These are phyloP conservation scores for Benincasa hispida DNA, from an alignment of 306 rosid species.

Conservation along the genomic window DNA sequence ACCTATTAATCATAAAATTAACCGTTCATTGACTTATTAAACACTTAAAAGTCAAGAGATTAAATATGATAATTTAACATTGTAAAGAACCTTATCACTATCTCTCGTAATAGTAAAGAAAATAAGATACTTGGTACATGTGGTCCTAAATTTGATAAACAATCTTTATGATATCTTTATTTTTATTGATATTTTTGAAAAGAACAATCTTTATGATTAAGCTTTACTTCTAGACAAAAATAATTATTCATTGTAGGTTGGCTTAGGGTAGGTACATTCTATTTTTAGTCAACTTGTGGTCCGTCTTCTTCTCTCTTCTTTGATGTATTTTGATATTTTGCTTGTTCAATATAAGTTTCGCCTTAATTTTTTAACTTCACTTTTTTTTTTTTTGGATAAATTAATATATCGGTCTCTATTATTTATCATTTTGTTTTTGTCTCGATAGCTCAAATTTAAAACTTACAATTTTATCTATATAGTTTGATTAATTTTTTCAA, in stretches of 20 bases:
- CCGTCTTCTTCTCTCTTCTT: background rate
- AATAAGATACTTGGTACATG: background rate
- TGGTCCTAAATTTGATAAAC: background rate
- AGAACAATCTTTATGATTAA: background rate
- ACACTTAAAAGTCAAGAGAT: too few relatives aligned
- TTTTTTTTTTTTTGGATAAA: background rate
- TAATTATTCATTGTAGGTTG: background rate
- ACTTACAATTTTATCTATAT: too few relatives aligned
- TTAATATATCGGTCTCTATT: too few relatives aligned
- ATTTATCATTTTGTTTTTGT: too few relatives aligned
- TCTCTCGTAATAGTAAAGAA: background rate
- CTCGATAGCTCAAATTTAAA: background rate
- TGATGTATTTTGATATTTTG: background rate
- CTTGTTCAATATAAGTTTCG: background rate
- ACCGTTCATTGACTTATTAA: too few relatives aligned
- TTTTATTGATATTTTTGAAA: background rate
- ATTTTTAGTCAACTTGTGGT: background rate
- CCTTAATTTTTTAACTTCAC: background rate
- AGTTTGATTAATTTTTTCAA: too few relatives aligned
- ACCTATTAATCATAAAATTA: too few relatives aligned
- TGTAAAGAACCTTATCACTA: background rate
- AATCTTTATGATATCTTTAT: background rate
- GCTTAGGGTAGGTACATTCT: background rate
- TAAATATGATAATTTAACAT: too few relatives aligned
- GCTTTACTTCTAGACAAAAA: background rate